Percentiles rank a stretch among this genome's conserved stretches.
These are phyloP conservation scores for Tetrapyrgos nigripes DNA, from an alignment of 1,284 basidiomycete genomes.

Conservation along the genomic window DNA sequence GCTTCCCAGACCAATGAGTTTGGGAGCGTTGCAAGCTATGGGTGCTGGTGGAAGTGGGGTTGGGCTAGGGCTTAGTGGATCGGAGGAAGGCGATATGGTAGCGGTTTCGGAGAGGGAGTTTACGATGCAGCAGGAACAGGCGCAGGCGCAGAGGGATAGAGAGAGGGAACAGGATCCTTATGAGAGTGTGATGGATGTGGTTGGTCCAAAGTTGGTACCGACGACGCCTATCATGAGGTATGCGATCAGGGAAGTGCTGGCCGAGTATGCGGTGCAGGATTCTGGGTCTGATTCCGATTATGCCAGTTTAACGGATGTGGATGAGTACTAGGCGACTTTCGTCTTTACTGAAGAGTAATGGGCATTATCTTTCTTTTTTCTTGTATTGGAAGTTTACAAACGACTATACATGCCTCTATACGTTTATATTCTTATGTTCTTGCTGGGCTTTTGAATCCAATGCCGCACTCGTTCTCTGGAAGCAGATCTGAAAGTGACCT, in stretches of 20 bases:
- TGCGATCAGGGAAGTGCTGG: slow-evolving; percentile 81
- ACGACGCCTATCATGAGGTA: slow-evolving; percentile 79
- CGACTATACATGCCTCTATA: no score
- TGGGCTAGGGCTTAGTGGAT: slow-evolving; percentile 28
- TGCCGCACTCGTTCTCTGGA: no score
- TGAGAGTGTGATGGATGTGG: slow-evolving; percentile 52
- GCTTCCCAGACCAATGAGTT: slow-evolving; percentile 8
- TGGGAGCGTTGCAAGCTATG: slow-evolving; percentile 24
- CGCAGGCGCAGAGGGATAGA: slow-evolving; percentile 41
- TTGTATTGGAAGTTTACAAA: no score
- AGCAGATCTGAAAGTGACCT: no score
- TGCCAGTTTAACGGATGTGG: slow-evolving; percentile 23
- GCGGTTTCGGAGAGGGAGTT: slow-evolving; percentile 43
- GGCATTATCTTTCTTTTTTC: no score
- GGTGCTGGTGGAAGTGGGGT: slow-evolving; percentile 31
- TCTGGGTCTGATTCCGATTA: slow-evolving; percentile 16
- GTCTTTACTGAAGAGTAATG: no score
- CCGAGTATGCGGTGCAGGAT: slow-evolving; percentile 70
- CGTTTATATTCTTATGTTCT: no score
- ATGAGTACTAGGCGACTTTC: slow-evolving; percentile 22
- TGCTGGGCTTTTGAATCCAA: no score
- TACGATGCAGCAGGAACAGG: slow-evolving; percentile 6
- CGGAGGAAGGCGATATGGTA: slow-evolving; percentile 55
- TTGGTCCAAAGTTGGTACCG: slow-evolving; percentile 76
- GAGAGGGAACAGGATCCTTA: slow-evolving; percentile 36